Conservation (phyloP, 345 rosid genomes). For the Mangifera indica region DNA sequence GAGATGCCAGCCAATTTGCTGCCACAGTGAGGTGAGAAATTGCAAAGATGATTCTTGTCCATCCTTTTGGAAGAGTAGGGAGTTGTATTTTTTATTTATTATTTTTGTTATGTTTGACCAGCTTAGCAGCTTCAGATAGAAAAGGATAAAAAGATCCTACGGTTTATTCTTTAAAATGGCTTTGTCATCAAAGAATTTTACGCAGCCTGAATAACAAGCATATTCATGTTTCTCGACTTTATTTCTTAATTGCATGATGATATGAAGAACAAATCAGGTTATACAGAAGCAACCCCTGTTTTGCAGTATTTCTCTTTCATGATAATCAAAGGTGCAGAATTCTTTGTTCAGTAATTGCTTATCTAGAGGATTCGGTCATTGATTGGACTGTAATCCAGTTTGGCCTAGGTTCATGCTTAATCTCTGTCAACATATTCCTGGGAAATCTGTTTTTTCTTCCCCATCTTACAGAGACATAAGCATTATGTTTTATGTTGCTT, state of each 20-base stretch:
- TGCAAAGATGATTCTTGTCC: constrained; percentile 6
- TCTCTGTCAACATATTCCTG: neutral
- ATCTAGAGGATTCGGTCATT: too few species aligned
- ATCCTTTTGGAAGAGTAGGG: neutral
- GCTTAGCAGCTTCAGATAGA: constrained; percentile 16
- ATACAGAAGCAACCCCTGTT: too few species aligned
- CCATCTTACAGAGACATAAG: neutral
- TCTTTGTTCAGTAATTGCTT: neutral
- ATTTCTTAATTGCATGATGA: neutral
- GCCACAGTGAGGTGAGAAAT: constrained; percentile 18
- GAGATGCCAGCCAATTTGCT: constrained; percentile 14
- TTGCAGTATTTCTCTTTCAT: too few species aligned
- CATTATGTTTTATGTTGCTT: neutral
- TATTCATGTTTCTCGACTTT: neutral
- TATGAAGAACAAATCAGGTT: neutral
- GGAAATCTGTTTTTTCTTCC: neutral
- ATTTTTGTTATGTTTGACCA: constrained; percentile 3
- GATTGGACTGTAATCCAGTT: neutral
- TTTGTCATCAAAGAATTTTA: constrained; percentile 18
- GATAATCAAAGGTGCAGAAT: neutral
- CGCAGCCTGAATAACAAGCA: constrained; percentile 19
- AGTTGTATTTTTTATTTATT: constrained; percentile 9
- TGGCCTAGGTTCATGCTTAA: neutral
- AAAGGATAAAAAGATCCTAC: constrained; percentile 6
- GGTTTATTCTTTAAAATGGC: constrained; percentile 17